phyloP scores from a whole-genome alignment of 2,329 filamentous ascomycete species.

The Calonectria leucothoes region DNA sequence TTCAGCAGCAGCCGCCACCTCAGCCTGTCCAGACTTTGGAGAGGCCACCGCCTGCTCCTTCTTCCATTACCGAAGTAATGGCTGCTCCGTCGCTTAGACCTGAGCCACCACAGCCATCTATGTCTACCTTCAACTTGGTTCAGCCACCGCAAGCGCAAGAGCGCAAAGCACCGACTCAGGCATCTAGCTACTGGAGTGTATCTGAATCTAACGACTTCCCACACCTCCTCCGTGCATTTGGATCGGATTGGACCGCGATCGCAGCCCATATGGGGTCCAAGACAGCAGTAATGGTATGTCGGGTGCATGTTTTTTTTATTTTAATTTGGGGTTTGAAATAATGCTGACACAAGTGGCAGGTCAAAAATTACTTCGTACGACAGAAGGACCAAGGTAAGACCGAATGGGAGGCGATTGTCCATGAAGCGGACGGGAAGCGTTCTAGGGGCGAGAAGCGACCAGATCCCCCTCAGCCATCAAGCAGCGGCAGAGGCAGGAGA shows the following conservation, averaged over 20 bases:
- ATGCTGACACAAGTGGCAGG: conserved; percentile 53
- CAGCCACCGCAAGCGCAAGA: conserved; percentile 59
- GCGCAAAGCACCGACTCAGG: conserved; percentile 66
- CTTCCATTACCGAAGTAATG: conserved; percentile 64
- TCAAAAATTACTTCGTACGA: conserved; percentile 76
- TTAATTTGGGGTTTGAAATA: no score
- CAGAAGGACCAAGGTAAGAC: conserved; percentile 69
- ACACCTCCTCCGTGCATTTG: conserved; percentile 77
- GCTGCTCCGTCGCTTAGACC: conserved; percentile 67
- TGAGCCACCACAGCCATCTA: conserved; percentile 61
- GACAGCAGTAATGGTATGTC: conserved; percentile 83
- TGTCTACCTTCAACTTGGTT: conserved; percentile 63
- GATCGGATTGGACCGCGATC: conserved; percentile 82
- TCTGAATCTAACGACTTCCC: conserved; percentile 84
- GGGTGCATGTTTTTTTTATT: not conserved
- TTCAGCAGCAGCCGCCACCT: conserved; percentile 43
- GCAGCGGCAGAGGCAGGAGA: conserved; percentile 63
- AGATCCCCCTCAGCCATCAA: conserved; percentile 67
- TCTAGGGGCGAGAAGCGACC: conserved; percentile 68
- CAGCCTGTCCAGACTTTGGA: conserved; percentile 47
- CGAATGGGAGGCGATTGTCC: conserved; percentile 70
- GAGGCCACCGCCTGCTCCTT: conserved; percentile 48
- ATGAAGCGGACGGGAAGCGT: conserved; percentile 69
- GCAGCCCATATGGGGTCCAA: conserved; percentile 85
- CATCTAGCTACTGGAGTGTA: conserved; percentile 90